These are phyloP conservation scores for Gorgonomyces haynaldii DNA, from an alignment of 192 early-diverging fungal genomes.

Conservation along the genomic window DNA sequence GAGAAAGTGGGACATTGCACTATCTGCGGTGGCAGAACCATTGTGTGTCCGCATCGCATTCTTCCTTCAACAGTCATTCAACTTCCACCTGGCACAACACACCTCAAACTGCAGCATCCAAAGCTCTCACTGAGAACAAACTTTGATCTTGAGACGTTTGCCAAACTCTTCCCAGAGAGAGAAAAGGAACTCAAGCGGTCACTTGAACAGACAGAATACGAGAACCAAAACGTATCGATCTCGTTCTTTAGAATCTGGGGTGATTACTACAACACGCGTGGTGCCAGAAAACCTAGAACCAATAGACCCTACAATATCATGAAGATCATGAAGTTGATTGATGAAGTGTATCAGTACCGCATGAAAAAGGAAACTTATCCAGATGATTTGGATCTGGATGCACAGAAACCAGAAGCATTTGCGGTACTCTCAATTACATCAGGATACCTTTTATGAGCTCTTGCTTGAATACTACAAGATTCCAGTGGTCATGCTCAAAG, in stretches of 20 bases:
- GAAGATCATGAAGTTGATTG: slow-evolving; percentile 24
- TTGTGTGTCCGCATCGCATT: slow-evolving; percentile 31
- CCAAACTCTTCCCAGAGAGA: background rate
- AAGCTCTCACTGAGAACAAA: slow-evolving; percentile 19
- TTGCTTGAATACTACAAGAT: slow-evolving; percentile 32
- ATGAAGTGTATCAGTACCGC: slow-evolving; percentile 31
- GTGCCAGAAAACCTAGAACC: slow-evolving; percentile 18
- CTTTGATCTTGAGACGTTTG: slow-evolving; percentile 12
- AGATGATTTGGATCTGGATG: slow-evolving; percentile 20
- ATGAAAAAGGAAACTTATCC: too few species aligned
- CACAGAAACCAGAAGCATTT: background rate
- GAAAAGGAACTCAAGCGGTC: slow-evolving; percentile 1
- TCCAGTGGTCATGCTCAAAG: slow-evolving; percentile 25
- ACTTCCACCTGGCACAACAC: slow-evolving; percentile 13
- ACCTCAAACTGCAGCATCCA: slow-evolving; percentile 27
- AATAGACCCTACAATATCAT: slow-evolving; percentile 12
- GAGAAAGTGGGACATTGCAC: slow-evolving; percentile 19
- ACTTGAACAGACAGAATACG: slow-evolving; percentile 10
- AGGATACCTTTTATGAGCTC: slow-evolving; percentile 38
- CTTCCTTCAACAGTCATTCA: slow-evolving; percentile 10
- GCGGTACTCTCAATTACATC: background rate
- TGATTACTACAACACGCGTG: slow-evolving; percentile 27
- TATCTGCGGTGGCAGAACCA: slow-evolving; percentile 27
- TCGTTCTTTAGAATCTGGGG: slow-evolving; percentile 26
- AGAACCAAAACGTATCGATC: slow-evolving; percentile 15